phyloP scores from a whole-genome alignment of 2,329 filamentous ascomycete species.

The Bertia moriformis region DNA sequence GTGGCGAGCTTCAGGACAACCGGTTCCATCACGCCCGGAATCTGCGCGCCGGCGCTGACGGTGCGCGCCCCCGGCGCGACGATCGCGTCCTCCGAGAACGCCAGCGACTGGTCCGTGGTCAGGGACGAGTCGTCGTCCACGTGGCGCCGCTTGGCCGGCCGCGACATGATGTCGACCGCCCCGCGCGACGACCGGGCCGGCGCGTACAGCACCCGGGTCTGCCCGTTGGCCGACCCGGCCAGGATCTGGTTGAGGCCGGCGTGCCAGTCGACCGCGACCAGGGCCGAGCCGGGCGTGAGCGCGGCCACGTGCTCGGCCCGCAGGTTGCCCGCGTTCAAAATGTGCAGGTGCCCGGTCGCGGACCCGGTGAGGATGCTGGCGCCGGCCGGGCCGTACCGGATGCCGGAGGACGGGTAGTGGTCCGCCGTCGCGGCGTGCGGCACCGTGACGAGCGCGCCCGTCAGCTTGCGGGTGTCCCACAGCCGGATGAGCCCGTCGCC shows the following conservation, averaged over 20 bases:
- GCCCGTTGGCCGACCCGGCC: constrained; percentile 80
- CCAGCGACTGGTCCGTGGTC: constrained; percentile 69
- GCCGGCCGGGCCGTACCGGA: constrained; percentile 74
- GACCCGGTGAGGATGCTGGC: constrained; percentile 83
- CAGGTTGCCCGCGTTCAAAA: constrained; percentile 84
- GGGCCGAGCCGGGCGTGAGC: constrained; percentile 68
- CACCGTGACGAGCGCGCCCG: constrained; percentile 67
- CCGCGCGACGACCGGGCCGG: constrained; percentile 69
- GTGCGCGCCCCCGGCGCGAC: constrained; percentile 55
- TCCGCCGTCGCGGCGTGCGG: constrained; percentile 69
- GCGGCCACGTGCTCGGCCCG: constrained; percentile 72
- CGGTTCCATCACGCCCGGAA: constrained; percentile 39
- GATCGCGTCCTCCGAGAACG: constrained; percentile 72
- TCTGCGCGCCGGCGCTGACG: constrained; percentile 27
- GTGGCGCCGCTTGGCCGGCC: constrained; percentile 85
- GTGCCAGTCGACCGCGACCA: constrained; percentile 84
- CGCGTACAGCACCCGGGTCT: constrained; percentile 81
- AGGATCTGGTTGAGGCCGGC: constrained; percentile 90
- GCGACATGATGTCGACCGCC: constrained; percentile 78
- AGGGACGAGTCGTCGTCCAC: constrained; percentile 83
- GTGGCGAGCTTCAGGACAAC: constrained; percentile 68
- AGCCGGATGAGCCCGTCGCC: constrained; percentile 88
- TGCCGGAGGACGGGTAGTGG: constrained; percentile 72
- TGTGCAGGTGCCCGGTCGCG: constrained; percentile 70
- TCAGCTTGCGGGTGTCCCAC: constrained; percentile 96